phyloP scores from a whole-genome alignment of 1,139 yeast species.

The Debaryomycetaceae sp. region DNA sequence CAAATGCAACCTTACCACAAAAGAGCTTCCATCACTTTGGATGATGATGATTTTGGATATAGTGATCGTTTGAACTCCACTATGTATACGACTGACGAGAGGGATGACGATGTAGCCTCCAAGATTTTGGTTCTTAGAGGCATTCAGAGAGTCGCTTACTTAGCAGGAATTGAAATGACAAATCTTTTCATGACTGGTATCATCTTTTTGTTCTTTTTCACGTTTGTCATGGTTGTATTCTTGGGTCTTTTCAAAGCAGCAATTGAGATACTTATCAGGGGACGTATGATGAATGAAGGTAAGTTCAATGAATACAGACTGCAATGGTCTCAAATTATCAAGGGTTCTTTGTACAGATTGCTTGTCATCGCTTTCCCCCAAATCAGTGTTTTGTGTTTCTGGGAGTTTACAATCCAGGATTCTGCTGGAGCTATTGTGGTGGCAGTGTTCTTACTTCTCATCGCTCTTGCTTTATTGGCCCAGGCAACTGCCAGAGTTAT shows the following conservation, averaged over 20 bases:
- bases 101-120: constrained; percentile 48
- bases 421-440: constrained; percentile 80
- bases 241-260: constrained; percentile 70
- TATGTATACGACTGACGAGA: constrained; percentile 72
- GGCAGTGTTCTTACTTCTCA: constrained; percentile 64
- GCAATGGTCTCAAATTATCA: constrained; percentile 76
- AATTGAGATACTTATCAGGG: constrained; percentile 64
- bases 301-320: constrained; percentile 75
- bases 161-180: constrained; percentile 82
- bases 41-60: constrained; percentile 42
- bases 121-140: constrained; percentile 84
- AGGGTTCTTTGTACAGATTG: constrained; percentile 84
- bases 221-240: constrained; percentile 64
- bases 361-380: constrained; percentile 84
- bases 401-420: constrained; percentile 84
- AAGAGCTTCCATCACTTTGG: constrained; percentile 31
- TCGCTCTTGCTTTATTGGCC: constrained; percentile 55
- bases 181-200: constrained; percentile 83
- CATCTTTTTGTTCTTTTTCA: constrained; percentile 75
- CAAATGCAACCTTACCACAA: constrained; percentile 21
- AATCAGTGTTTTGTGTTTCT: constrained; percentile 71
- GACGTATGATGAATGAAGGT: constrained; percentile 57
- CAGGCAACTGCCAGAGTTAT: constrained; percentile 77
- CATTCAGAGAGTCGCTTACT: constrained; percentile 83
- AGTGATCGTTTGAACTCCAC: constrained; percentile 47